Evolutionary conservation across 306 rosid genomes (phyloP).

Genomic region (Begonia fuchsioides): DNA sequence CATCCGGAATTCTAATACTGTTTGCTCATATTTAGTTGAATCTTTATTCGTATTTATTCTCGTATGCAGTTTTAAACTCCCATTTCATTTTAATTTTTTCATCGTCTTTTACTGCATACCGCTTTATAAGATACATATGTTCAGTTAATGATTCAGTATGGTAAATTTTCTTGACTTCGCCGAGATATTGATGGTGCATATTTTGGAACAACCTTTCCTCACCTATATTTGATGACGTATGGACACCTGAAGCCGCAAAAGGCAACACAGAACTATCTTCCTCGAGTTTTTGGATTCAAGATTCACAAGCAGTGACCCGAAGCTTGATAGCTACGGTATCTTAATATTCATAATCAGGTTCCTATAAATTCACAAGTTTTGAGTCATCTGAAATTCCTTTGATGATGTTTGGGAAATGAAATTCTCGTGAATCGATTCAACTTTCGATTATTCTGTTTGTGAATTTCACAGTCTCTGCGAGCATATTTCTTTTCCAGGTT

Average conservation of each 20-base stretch:
- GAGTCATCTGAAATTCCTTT: not conserved
- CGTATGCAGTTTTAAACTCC: no score
- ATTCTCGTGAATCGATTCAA: slow-evolving; percentile 14
- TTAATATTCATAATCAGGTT: slow-evolving; percentile 9
- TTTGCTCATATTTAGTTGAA: no score
- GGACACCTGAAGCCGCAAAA: slow-evolving; percentile 75
- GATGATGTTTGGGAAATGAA: no score
- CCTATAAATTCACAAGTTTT: not conserved
- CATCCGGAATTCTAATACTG: no score
- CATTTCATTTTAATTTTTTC: no score
- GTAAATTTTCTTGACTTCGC: slow-evolving; percentile 22
- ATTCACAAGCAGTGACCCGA: slow-evolving; percentile 50
- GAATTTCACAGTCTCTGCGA: slow-evolving; percentile 27
- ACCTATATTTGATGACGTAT: slow-evolving; percentile 65
- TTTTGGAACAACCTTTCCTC: slow-evolving; percentile 77
- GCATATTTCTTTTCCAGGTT: slow-evolving; percentile 11
- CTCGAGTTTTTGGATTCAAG: slow-evolving; percentile 80
- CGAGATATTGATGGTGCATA: slow-evolving; percentile 81
- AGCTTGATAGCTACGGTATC: slow-evolving; percentile 11
- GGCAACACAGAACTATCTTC: slow-evolving; percentile 51
- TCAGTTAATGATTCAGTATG: no score
- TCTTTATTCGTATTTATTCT: no score
- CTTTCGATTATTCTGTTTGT: slow-evolving; percentile 16
- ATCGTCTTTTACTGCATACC: no score
- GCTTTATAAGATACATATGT: no score